Evolutionary conservation across 2,329 filamentous ascomycete species (phyloP), one percentile per base, ranked within the genome.

Genomic region (Hymenotorrendiella dingleyae): DNA sequence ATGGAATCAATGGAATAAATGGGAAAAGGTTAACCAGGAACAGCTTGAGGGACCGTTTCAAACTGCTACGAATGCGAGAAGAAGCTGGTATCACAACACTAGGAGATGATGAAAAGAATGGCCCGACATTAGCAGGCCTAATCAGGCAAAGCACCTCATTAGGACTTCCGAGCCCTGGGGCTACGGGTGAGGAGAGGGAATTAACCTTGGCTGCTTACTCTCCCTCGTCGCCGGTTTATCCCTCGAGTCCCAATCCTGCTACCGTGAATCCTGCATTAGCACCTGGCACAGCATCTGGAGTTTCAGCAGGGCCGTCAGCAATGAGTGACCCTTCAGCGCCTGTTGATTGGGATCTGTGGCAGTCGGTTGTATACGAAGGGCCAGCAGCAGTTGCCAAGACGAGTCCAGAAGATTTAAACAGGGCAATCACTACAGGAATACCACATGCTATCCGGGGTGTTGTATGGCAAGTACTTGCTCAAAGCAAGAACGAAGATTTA

Each of bases 261-360:
- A 78, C 73, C 3, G 74, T 87, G 12, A 86, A 87, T 54, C 73
- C 75, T 4, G 80, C 74, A 43, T 69, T 96, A 33, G 82, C 88
- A 1, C 90, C 90, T 0, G 90, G 90, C 1, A 96, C 90, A 1
- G 88, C 84, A 6, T 82, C 87, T 9, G 90, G 91, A 5, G 79
- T 90, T 30, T 82, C 82, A 19, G 80, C 82, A 17, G 86, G 86
- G 1, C 85, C 84, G 7, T 82, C 86, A 3, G 79, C 81, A 17
- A 73, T 82, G 49, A 67, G 69, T 11, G 86, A 90, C 57, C 68
- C 72, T 23, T 66, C 69, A 20, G 71, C 73, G 12, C 82, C 86
- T 19, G 93, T 98, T n/a, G 89, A 98, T 61, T 98, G 93, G 93
- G 93, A 98, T 64, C 69, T 98, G 28, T 98, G 93, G 93, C 91